A percentile compares a stretch with the other conserved stretches of the same genome.
These are phyloP conservation scores for Rhizopogon roseolus DNA, from an alignment of 768 basidiomycete species.

Conservation along the genomic window DNA sequence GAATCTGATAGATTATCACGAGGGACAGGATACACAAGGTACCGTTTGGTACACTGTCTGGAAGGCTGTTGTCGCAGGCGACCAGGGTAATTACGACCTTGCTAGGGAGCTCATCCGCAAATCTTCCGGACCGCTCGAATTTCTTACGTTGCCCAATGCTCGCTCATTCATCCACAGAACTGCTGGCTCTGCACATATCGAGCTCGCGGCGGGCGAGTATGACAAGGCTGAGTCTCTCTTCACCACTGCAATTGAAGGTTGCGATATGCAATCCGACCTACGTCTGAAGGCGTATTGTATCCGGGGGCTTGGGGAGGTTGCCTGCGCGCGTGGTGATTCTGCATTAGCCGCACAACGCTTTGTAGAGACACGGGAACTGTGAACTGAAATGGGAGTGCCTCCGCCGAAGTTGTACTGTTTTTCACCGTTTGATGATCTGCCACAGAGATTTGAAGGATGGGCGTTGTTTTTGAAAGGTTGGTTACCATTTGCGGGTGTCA, in stretches of 20 bases:
- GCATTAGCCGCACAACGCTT: background rate
- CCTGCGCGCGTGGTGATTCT: background rate
- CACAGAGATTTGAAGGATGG: too few relatives aligned
- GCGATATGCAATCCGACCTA: background rate
- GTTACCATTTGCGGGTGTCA: too few relatives aligned
- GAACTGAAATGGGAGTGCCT: background rate
- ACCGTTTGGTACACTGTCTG: too few relatives aligned
- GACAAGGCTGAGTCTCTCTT: background rate
- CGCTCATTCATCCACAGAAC: background rate
- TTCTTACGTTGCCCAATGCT: background rate
- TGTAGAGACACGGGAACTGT: background rate
- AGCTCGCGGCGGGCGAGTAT: background rate
- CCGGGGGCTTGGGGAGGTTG: background rate
- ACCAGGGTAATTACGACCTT: background rate
- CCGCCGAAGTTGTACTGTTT: background rate
- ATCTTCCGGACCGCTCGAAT: background rate
- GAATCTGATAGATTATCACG: too few relatives aligned
- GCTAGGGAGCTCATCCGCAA: background rate
- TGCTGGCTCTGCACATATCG: background rate
- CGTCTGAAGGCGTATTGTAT: background rate
- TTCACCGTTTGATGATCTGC: too few relatives aligned
- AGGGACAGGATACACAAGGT: too few relatives aligned
- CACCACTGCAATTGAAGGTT: background rate
- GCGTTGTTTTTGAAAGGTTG: too few relatives aligned
- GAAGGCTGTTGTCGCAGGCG: too few relatives aligned